Base-by-base conservation (phyloP, 139 green algal species). In the Asterochloris erici region DNA sequence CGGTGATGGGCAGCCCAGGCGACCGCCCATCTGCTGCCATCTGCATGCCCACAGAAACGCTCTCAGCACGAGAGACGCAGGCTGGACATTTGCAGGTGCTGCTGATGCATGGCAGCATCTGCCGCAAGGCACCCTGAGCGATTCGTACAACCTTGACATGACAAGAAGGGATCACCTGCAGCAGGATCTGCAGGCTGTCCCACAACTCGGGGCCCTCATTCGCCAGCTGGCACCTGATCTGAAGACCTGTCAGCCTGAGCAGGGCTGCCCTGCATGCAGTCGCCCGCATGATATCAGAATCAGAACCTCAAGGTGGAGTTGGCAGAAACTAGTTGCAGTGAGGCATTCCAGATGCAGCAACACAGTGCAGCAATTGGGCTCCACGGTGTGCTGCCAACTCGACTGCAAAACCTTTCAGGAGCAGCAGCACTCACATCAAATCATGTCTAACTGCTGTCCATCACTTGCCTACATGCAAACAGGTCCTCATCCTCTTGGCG, bases 401-500 rank as follows among this genome's bases (percentile, higher is more conserved):
- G 19, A 1, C 19, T n/a, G n/a, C 66, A 26, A 23, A 71, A 71
- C 1, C 19, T 23, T 26, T 21, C 66, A 23, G 66, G 66, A 9
- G 66, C 66, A 26, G 66, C 17, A 23, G 19, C 21, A 26, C 2
- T 4, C 17, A 1, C 10, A 26, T 21, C 17, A 26, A 26, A 9
- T 4, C 19, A 6, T 23, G 66, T 23, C 17, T 69, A 16, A 69
- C 14, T 14, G 63, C 63, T 69, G 63, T 16, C 63, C 63, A 69
- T 14, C 38, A 54, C 38, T 54, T 54, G 38, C 38, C 38, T 54
- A 54, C 66, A 81, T 14, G 77, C 63, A 73, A 74, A 84, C 73
- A 74, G 64, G 81, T 84, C 84, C 61, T 84, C 79, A 60, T 79
- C 79, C 71, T 82, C 74, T 68, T 84, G 74, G 17, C n/a, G 64